Evolutionary conservation across 1,139 yeast species (phyloP).

Genomic region (Yamadazyma sp.): DNA sequence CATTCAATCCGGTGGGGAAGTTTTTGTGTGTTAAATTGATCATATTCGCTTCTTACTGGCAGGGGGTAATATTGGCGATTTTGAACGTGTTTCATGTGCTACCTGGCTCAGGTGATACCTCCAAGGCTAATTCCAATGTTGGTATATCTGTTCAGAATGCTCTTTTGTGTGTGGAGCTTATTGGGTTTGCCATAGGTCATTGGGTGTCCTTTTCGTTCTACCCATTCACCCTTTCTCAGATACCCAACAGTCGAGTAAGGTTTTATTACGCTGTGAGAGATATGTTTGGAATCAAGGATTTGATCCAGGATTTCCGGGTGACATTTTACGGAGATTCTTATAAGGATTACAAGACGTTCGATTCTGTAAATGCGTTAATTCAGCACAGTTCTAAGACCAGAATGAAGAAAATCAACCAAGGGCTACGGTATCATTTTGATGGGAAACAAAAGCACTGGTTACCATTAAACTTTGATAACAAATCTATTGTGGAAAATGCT

Average conservation of each 20-base stretch:
- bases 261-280: conserved; percentile 69
- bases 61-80: conserved; percentile 70
- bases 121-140: conserved; percentile 35
- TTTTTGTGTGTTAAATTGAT: conserved; percentile 89
- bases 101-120: conserved; percentile 25
- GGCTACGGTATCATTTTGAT: conserved; percentile 75
- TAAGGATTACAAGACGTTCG: conserved; percentile 75
- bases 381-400: conserved; percentile 68
- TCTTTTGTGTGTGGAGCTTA: conserved; percentile 76
- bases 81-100: conserved; percentile 57
- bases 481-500: conserved; percentile 16
- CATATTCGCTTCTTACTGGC: conserved; percentile 97
- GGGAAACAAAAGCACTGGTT: conserved; percentile 89
- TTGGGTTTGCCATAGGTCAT: conserved; percentile 85
- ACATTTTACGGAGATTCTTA: conserved; percentile 77
- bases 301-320: conserved; percentile 69
- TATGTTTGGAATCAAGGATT: conserved; percentile 72
- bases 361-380: conserved; percentile 69
- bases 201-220: conserved; percentile 79
- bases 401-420: conserved; percentile 75
- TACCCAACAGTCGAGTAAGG: conserved; percentile 70
- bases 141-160: conserved; percentile 74
- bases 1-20: conserved; percentile 88
- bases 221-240: conserved; percentile 60
- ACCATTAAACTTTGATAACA: conserved; percentile 32